Percentiles rank a stretch among this genome's conserved stretches.
Evolutionary conservation across 768 basidiomycete species (phyloP).

Genomic region (Calocybe cyanea): DNA sequence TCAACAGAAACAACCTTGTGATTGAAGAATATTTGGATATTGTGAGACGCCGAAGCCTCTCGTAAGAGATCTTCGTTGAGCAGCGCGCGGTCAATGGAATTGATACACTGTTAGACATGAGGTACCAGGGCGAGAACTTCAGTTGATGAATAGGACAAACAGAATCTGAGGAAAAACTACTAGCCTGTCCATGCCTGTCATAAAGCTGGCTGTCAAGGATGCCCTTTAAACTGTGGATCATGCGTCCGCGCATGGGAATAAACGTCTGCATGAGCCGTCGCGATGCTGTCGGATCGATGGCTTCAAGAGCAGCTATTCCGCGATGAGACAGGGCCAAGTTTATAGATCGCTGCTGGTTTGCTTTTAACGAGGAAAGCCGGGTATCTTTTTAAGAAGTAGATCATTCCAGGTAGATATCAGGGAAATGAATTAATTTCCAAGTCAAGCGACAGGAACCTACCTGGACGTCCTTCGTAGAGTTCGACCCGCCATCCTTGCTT

Average conservation of each 20-base stretch:
- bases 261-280: conserved; percentile 69
- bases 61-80: conserved; percentile 85
- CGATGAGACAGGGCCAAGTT: conserved; percentile 95
- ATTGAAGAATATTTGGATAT: conserved; percentile 70
- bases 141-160: conserved; percentile 12
- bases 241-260: conserved; percentile 93
- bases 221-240: conserved; percentile 83
- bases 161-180: conserved; percentile 9
- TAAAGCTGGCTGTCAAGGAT: conserved; percentile 80
- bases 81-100: conserved; percentile 86
- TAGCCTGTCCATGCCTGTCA: conserved; percentile 84
- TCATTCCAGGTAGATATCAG: background rate
- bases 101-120: conserved; percentile 70
- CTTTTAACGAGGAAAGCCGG: conserved; percentile 67
- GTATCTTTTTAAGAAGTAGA: conserved; percentile 53
- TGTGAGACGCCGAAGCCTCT: conserved; percentile 58
- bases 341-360: conserved; percentile 80
- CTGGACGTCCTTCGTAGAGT: conserved; percentile 76
- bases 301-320: conserved; percentile 83
- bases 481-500: conserved; percentile 84
- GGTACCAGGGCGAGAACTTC: conserved; percentile 14
- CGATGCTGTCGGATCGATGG: conserved; percentile 69
- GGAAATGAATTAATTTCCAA: conserved; percentile 2
- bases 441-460: conserved; percentile 34
- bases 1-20: conserved; percentile 78